Conservation (phyloP, 2,329 filamentous ascomycete species). For the Cordyceps pruinosa region DNA sequence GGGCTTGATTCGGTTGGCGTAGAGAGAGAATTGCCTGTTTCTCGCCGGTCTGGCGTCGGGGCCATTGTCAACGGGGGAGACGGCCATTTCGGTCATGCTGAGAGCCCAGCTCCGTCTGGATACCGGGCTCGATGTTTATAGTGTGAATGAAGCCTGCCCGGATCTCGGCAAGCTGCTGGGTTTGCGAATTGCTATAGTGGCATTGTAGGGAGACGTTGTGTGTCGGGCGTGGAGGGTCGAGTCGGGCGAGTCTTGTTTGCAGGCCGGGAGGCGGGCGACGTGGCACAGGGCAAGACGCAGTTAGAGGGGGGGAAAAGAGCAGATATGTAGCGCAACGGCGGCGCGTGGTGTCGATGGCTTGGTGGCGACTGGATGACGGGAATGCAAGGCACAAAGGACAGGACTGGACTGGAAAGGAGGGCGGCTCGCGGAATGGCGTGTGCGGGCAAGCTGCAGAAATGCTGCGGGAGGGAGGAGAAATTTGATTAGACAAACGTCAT, state of each 20-base stretch:
- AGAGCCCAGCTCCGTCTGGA: constrained; percentile 12
- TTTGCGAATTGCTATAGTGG: constrained; percentile 3
- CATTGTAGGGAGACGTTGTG: not conserved
- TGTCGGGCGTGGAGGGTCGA: not conserved
- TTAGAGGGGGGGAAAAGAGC: too few species aligned
- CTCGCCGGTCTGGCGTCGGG: not conserved
- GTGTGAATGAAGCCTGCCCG: not conserved
- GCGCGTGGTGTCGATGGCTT: not conserved
- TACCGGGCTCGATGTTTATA: not conserved
- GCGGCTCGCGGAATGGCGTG: not conserved
- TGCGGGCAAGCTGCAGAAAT: constrained; percentile 1
- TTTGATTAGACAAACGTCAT: constrained; percentile 8
- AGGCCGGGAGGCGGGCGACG: not conserved
- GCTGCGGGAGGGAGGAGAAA: constrained; percentile 3
- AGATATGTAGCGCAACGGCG: not conserved
- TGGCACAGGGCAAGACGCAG: not conserved
- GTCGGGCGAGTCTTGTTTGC: not conserved
- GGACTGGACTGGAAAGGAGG: too few species aligned
- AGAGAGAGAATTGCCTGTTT: constrained; percentile 11
- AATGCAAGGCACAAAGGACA: not conserved
- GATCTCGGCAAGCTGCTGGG: not conserved
- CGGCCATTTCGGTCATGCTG: constrained; percentile 11
- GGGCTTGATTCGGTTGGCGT: constrained; percentile 11
- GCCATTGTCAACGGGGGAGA: not conserved
- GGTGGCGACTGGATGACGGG: not conserved